These are phyloP conservation scores for Rosa hybrid DNA, from an alignment of 331 rosid genomes.

Conservation along the genomic window DNA sequence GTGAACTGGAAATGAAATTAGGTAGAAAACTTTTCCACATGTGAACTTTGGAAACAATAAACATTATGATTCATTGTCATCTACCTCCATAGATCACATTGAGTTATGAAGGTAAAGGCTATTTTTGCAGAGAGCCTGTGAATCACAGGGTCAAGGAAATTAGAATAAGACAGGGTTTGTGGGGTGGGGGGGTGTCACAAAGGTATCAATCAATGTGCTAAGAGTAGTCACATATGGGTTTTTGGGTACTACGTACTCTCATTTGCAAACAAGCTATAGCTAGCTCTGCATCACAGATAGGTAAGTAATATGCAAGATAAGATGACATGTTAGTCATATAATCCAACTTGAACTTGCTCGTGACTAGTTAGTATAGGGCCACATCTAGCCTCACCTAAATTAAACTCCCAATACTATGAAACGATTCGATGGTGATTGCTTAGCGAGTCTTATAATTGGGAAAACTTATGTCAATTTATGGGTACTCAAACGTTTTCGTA, in stretches of 20 bases:
- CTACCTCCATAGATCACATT: not conserved
- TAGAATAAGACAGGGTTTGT: slow-evolving; percentile 14
- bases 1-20: slow-evolving; percentile 12
- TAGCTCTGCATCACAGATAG: not conserved
- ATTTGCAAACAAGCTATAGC: not conserved
- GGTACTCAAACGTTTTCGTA: not conserved
- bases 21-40: not conserved
- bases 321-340: not conserved
- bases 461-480: not conserved
- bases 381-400: not conserved
- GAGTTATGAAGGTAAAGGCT: not conserved
- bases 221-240: not conserved
- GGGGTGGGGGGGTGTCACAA: slow-evolving; percentile 1
- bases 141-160: not conserved
- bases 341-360: not conserved
- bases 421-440: not conserved
- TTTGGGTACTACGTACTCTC: not conserved
- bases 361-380: not conserved
- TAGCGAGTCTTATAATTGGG: not conserved
- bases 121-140: not conserved
- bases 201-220: not conserved
- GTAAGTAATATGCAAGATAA: not conserved
- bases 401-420: not conserved
- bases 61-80: slow-evolving; percentile 20
- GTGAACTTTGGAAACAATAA: slow-evolving; percentile 21